Evolutionary conservation across 2,329 filamentous ascomycete species (phyloP).

Genomic region (Ceratocystis destructans): DNA sequence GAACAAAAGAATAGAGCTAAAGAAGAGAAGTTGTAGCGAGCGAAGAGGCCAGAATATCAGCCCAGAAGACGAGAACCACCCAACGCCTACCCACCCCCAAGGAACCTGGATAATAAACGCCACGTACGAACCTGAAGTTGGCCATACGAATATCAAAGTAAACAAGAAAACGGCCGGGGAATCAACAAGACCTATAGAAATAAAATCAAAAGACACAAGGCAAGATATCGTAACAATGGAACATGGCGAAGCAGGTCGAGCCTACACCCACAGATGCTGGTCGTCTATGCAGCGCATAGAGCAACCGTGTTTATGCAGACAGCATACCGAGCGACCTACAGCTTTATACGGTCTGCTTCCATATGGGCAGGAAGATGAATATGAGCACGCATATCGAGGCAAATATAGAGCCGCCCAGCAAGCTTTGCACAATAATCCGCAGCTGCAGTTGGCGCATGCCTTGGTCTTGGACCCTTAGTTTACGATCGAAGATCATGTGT

Average conservation of each 20-base stretch:
- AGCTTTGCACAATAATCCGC: slow-evolving; percentile 33
- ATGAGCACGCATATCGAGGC: slow-evolving; percentile 27
- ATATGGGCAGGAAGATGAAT: slow-evolving; percentile 34
- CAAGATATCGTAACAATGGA: not conserved
- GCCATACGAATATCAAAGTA: not conserved
- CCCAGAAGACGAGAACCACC: not conserved
- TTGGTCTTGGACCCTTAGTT: slow-evolving; percentile 32
- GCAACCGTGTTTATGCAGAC: not conserved
- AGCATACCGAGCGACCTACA: not conserved
- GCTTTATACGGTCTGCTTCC: slow-evolving; percentile 26
- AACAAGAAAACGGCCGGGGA: not conserved
- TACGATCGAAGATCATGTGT: slow-evolving; percentile 36
- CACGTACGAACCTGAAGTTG: not conserved
- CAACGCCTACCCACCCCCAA: not conserved
- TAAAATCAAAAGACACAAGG: slow-evolving; percentile 4
- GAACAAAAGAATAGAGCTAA: slow-evolving; percentile 1
- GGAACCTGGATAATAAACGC: not conserved
- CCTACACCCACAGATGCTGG: not conserved
- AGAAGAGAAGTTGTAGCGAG: slow-evolving; percentile 9
- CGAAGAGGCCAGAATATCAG: not conserved
- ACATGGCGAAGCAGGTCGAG: not conserved
- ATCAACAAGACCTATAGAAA: not conserved
- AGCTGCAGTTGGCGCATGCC: slow-evolving; percentile 32
- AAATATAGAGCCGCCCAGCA: slow-evolving; percentile 29
- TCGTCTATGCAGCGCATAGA: too few relatives aligned